Evolutionary conservation across 164 flowering plant genomes (phyloP).

Genomic region (Chimonanthus salicifolius): DNA sequence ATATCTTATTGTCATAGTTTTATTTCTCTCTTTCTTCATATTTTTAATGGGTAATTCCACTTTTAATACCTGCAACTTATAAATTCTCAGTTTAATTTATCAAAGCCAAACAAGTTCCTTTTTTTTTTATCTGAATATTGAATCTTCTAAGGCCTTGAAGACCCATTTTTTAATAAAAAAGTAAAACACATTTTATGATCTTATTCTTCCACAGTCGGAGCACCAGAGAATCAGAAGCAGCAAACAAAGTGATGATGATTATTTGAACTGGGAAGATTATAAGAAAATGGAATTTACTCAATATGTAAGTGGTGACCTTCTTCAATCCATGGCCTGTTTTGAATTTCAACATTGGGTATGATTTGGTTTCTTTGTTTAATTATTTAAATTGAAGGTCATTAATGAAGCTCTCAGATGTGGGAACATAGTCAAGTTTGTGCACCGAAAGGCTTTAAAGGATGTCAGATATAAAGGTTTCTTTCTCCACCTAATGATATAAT

Average conservation of each 20-base stretch:
- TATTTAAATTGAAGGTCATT: neutral
- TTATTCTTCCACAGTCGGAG: constrained; percentile 43
- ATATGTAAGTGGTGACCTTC: constrained; percentile 25
- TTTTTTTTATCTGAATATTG: neutral
- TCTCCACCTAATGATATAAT: too few relatives aligned
- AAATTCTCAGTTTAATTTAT: too few relatives aligned
- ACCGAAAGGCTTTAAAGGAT: neutral
- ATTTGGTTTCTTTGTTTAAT: neutral
- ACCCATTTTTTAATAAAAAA: constrained; percentile 39
- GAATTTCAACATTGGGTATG: neutral
- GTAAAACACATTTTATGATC: neutral
- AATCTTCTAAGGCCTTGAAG: constrained; percentile 40
- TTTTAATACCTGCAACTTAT: too few relatives aligned
- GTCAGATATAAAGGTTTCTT: constrained; percentile 64
- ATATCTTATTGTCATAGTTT: too few relatives aligned
- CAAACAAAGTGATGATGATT: constrained; percentile 31
- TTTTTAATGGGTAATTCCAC: neutral
- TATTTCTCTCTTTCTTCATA: neutral
- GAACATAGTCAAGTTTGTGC: constrained; percentile 10
- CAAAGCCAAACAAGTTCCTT: neutral
- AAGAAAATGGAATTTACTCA: constrained; percentile 62
- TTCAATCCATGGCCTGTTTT: neutral
- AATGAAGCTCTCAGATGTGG: constrained; percentile 30
- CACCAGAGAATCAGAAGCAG: constrained; percentile 43
- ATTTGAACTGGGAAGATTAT: constrained; percentile 61